Evolutionary conservation across 805 yeast species (phyloP).

Genomic region (Starmerella sirachaensis): DNA sequence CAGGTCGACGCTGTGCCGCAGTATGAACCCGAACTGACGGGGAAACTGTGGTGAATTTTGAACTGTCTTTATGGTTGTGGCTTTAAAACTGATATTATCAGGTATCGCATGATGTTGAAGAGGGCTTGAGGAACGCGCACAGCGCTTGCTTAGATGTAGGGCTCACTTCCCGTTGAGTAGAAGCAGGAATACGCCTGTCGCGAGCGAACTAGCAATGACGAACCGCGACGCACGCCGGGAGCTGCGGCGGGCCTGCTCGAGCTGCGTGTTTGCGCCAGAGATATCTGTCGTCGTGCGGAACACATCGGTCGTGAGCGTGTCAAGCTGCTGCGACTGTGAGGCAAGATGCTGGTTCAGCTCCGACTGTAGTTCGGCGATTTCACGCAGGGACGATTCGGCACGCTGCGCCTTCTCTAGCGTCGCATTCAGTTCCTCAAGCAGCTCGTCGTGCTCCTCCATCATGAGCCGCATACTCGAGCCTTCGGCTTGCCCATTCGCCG

Average conservation of each 20-base stretch:
- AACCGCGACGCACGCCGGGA: slow-evolving; percentile 51
- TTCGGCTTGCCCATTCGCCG: background rate
- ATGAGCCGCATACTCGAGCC: slow-evolving; percentile 23
- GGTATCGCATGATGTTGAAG: no score
- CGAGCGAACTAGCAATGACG: slow-evolving; percentile 43
- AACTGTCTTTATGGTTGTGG: no score
- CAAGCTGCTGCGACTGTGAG: slow-evolving; percentile 59
- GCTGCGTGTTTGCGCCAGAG: slow-evolving; percentile 54
- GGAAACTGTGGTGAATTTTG: no score
- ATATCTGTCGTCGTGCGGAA: slow-evolving; percentile 55
- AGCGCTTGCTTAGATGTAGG: no score
- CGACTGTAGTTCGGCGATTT: slow-evolving; percentile 61
- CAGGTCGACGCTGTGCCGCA: no score
- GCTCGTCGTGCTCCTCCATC: slow-evolving; percentile 28
- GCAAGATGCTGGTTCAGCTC: slow-evolving; percentile 64
- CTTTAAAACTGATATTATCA: no score
- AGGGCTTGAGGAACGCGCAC: no score
- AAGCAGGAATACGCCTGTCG: slow-evolving; percentile 45
- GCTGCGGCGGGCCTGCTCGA: slow-evolving; percentile 54
- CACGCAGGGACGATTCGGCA: slow-evolving; percentile 36
- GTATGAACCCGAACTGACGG: no score
- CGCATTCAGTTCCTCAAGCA: slow-evolving; percentile 29
- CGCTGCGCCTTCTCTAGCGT: slow-evolving; percentile 29
- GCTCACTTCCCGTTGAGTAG: slow-evolving; percentile 26
- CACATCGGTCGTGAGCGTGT: slow-evolving; percentile 51